phyloP scores from a whole-genome alignment of 495 filamentous ascomycete genomes.

The Pseudevernia furfuracea region DNA sequence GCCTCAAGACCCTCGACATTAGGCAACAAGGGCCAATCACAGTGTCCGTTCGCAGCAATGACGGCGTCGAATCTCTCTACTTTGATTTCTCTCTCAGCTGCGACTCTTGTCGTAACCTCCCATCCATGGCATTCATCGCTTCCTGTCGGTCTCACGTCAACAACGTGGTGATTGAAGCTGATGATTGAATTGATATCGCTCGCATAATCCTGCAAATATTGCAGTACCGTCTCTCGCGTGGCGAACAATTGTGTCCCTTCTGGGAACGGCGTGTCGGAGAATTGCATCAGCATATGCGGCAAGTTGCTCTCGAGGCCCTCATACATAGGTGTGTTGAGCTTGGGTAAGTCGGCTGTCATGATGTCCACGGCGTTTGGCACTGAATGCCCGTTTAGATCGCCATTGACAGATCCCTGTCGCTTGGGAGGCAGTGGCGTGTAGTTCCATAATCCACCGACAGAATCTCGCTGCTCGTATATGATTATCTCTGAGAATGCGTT shows the following conservation, averaged over 20 bases:
- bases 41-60: neutral
- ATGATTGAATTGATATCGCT: neutral
- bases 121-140: neutral
- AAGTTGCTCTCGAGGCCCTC: constrained; percentile 76
- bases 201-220: neutral
- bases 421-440: neutral
- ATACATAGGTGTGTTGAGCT: constrained; percentile 53
- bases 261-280: constrained; percentile 61
- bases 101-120: neutral
- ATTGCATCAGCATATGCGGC: constrained; percentile 71
- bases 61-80: neutral
- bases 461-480: neutral
- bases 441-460: neutral
- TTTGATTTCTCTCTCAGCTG: neutral
- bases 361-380: neutral
- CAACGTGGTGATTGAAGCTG: neutral
- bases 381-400: neutral
- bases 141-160: neutral
- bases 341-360: constrained; percentile 1
- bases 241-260: constrained; percentile 61
- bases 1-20: neutral
- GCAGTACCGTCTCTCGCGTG: constrained; percentile 36
- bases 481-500: neutral
- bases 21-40: neutral
- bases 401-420: neutral